These are phyloP conservation scores for Madurella fahalii DNA, from an alignment of 2,329 filamentous ascomycete species.

Conservation along the genomic window DNA sequence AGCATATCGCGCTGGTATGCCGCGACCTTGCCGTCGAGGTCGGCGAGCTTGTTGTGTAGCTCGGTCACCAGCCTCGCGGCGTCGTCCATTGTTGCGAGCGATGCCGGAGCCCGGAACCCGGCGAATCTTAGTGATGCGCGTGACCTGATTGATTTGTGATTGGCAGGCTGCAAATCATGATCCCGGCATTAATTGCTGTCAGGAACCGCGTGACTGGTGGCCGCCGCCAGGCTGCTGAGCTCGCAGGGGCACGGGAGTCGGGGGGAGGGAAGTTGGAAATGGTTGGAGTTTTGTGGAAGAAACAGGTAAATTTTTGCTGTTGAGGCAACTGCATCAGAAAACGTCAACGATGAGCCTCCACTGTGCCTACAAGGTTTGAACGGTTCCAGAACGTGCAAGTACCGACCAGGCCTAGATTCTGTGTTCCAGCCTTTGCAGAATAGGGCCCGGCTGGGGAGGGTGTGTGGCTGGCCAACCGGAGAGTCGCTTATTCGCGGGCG, in stretches of 20 bases:
- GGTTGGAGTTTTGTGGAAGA: conserved; percentile 1
- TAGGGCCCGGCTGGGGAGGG: background rate
- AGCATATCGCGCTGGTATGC: conserved; percentile 55
- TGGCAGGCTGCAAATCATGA: conserved; percentile 18
- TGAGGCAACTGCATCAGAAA: conserved; percentile 2
- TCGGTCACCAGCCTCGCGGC: conserved; percentile 47
- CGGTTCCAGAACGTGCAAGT: conserved; percentile 16
- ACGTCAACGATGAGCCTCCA: conserved; percentile 9
- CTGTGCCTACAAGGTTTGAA: background rate
- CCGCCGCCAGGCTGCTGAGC: background rate
- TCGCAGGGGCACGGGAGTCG: background rate
- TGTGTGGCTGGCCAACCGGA: background rate
- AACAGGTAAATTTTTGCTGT: background rate
- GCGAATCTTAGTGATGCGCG: conserved; percentile 15
- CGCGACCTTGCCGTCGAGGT: conserved; percentile 55
- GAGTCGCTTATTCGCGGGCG: conserved; percentile 16
- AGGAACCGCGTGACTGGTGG: background rate
- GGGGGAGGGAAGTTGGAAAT: background rate
- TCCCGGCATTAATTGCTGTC: conserved; percentile 2
- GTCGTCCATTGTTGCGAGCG: conserved; percentile 42
- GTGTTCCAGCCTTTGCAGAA: conserved; percentile 2
- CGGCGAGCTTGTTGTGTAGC: conserved; percentile 50
- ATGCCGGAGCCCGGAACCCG: conserved; percentile 12
- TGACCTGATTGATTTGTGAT: conserved; percentile 19
- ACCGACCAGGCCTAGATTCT: conserved; percentile 2